Evolutionary conservation across 2,329 filamentous ascomycete species (phyloP).

Genomic region (Triangularia setosa): DNA sequence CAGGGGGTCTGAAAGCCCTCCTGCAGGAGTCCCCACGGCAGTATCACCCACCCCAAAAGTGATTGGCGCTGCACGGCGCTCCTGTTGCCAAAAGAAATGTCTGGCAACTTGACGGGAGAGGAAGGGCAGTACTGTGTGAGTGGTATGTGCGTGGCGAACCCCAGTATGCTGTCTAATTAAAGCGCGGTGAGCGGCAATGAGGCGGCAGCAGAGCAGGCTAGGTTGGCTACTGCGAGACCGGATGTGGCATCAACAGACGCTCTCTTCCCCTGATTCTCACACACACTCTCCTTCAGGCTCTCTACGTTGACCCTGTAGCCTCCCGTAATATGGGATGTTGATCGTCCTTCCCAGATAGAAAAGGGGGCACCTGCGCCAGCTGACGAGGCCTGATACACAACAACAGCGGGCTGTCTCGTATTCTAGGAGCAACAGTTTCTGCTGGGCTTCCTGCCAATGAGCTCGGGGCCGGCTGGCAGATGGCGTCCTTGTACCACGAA

Average conservation of each 20-base stretch:
- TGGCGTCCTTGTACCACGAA: conserved; percentile 10
- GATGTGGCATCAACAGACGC: conserved; percentile 16
- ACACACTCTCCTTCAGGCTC: neutral
- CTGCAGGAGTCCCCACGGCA: conserved; percentile 29
- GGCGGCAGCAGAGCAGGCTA: conserved; percentile 12
- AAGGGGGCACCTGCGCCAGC: conserved; percentile 19
- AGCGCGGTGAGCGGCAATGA: conserved; percentile 21
- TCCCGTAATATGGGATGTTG: conserved; percentile 25
- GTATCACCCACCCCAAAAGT: conserved; percentile 28
- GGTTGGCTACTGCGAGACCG: conserved; percentile 11
- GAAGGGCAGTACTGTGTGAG: conserved; percentile 4
- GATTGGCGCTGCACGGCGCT: conserved; percentile 28
- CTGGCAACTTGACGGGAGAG: conserved; percentile 14
- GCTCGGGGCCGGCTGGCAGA: conserved; percentile 29
- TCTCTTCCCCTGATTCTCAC: neutral
- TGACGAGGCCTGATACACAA: conserved; percentile 29
- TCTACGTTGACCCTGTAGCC: conserved; percentile 18
- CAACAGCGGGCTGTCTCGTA: conserved; percentile 33
- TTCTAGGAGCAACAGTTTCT: conserved; percentile 27
- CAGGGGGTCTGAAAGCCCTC: conserved; percentile 19
- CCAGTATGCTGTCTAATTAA: conserved; percentile 19
- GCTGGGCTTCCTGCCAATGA: conserved; percentile 30
- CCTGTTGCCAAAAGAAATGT: conserved; percentile 20
- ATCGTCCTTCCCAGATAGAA: conserved; percentile 16
- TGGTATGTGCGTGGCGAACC: conserved; percentile 18